phyloP scores from a whole-genome alignment of 139 green algal genomes.

The Micractinium sp. region DNA sequence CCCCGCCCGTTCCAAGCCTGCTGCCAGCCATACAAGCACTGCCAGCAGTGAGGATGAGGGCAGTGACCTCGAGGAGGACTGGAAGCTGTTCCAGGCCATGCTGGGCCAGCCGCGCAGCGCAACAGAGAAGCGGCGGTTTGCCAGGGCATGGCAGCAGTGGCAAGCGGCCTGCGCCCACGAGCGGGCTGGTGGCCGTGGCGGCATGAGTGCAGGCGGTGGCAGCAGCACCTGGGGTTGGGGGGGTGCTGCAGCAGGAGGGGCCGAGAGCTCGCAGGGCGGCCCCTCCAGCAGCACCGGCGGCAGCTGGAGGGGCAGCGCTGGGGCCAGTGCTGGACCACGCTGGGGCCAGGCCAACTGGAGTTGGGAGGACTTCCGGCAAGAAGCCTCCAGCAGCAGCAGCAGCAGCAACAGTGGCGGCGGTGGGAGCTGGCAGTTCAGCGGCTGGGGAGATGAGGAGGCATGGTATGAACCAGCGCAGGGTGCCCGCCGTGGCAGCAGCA shows the following conservation, averaged over 20 bases:
- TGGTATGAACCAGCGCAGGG: background rate
- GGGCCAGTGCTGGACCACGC: background rate
- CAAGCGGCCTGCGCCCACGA: background rate
- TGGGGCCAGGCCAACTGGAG: constrained; percentile 2
- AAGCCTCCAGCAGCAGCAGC: background rate
- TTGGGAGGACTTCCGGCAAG: background rate
- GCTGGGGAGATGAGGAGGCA: background rate
- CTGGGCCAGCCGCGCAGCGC: background rate
- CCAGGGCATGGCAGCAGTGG: constrained; percentile 3
- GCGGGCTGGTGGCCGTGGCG: background rate
- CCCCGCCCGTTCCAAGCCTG: background rate
- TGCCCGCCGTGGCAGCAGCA: background rate
- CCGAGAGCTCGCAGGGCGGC: background rate
- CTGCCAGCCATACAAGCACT: background rate
- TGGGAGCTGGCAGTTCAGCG: background rate
- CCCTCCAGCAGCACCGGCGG: background rate
- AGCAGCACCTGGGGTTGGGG: background rate
- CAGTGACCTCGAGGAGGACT: background rate
- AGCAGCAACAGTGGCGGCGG: background rate
- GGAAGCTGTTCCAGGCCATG: constrained; percentile 1
- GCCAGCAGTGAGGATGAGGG: background rate
- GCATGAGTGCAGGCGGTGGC: background rate
- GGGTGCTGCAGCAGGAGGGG: background rate
- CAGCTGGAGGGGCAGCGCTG: background rate
- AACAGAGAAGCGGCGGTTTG: background rate